Evolutionary conservation across 306 rosid species (phyloP).

Genomic region (Clitoria ternatea): DNA sequence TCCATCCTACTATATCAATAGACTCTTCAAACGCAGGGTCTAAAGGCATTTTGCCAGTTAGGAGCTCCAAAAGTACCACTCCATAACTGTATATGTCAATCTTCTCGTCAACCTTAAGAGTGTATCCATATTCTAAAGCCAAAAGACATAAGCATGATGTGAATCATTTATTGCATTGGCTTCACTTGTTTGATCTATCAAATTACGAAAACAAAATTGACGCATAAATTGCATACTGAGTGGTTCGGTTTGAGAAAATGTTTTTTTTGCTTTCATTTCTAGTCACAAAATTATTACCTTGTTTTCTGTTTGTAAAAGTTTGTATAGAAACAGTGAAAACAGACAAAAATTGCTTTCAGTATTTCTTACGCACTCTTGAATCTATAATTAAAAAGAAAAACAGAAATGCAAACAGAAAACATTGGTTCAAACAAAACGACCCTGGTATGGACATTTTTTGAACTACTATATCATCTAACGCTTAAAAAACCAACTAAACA

Average conservation of each 20-base stretch:
- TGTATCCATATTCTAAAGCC: slow-evolving; percentile 73
- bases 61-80: slow-evolving; percentile 78
- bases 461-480: not conserved
- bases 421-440: too few species aligned
- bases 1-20: slow-evolving; percentile 64
- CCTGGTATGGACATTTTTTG: not conserved
- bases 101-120: slow-evolving; percentile 81
- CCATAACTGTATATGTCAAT: slow-evolving; percentile 81
- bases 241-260: too few species aligned
- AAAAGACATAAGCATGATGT: not conserved
- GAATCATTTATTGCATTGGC: not conserved
- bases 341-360: too few species aligned
- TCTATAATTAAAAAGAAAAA: too few species aligned
- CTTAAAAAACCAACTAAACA: not conserved
- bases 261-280: too few species aligned
- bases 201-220: not conserved
- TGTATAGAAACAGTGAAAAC: too few species aligned
- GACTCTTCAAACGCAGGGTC: slow-evolving; percentile 57
- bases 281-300: too few species aligned
- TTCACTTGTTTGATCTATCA: not conserved
- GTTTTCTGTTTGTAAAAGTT: too few species aligned
- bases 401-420: too few species aligned
- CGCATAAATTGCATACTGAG: not conserved
- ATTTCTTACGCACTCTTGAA: too few species aligned
- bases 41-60: slow-evolving; percentile 65